phyloP scores from a whole-genome alignment of 805 yeast genomes.

The Tanozyma kutaoensis region DNA sequence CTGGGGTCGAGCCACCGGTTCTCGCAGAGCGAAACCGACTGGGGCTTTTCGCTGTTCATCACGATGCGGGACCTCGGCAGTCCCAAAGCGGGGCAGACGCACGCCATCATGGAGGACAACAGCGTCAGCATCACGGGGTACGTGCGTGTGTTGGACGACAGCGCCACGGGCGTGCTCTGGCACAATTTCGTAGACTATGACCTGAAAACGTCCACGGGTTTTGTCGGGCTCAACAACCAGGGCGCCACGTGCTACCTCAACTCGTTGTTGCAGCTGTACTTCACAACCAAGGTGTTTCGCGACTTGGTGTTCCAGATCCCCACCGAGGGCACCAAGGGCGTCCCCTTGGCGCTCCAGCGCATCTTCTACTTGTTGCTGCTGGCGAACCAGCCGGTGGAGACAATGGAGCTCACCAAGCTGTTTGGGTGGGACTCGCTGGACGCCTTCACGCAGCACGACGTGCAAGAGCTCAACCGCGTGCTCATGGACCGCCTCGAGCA shows the following conservation, averaged over 20 bases:
- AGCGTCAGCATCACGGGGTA: slow-evolving; percentile 61
- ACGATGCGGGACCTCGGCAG: too few relatives aligned
- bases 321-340: slow-evolving; percentile 37
- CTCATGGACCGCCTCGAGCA: slow-evolving; percentile 88
- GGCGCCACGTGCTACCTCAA: slow-evolving; percentile 98
- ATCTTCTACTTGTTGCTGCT: slow-evolving; percentile 71
- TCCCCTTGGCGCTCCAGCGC: slow-evolving; percentile 77
- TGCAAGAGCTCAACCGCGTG: slow-evolving; percentile 89
- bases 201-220: slow-evolving; percentile 80
- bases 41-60: slow-evolving; percentile 85
- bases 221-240: slow-evolving; percentile 86
- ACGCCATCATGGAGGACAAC: slow-evolving; percentile 37
- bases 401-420: slow-evolving; percentile 74
- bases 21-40: slow-evolving; percentile 64
- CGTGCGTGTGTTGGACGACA: slow-evolving; percentile 68
- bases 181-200: slow-evolving; percentile 75
- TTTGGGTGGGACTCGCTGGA: slow-evolving; percentile 97
- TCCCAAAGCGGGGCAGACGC: too few relatives aligned
- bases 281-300: slow-evolving; percentile 71
- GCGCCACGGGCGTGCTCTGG: slow-evolving; percentile 88
- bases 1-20: slow-evolving; percentile 72
- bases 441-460: slow-evolving; percentile 96
- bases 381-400: slow-evolving; percentile 66
- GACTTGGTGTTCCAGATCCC: slow-evolving; percentile 85
- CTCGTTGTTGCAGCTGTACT: slow-evolving; percentile 83